phyloP scores from a whole-genome alignment of 2,329 filamentous ascomycete genomes.

The Amphichorda felina region DNA sequence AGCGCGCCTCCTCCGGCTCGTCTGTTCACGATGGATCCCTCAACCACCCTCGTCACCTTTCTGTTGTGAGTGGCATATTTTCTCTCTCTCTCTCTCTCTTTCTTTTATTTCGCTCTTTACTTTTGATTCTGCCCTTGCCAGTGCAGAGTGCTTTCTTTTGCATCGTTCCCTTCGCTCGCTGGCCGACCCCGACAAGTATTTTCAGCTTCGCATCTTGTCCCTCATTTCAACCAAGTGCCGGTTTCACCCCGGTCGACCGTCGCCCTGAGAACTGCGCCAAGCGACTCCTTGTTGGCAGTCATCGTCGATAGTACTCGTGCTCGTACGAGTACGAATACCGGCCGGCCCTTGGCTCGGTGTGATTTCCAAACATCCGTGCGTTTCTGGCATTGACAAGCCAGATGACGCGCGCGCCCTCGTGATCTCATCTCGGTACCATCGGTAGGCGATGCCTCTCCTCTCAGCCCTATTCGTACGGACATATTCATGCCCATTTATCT shows the following conservation, averaged over 20 bases:
- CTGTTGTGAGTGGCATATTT: conserved; percentile 44
- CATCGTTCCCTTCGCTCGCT: conserved; percentile 3
- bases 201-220: no score
- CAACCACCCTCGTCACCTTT: conserved; percentile 57
- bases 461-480: not conserved
- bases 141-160: conserved; percentile 9
- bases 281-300: no score
- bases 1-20: not conserved
- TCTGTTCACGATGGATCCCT: conserved; percentile 37
- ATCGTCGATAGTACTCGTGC: no score
- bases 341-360: no score
- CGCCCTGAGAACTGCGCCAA: not conserved
- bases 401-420: no score
- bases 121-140: no score
- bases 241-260: not conserved
- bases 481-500: not conserved
- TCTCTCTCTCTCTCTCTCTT: conserved; percentile 9
- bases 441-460: no score
- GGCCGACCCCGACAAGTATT: no score
- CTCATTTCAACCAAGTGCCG: not conserved
- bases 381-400: no score
- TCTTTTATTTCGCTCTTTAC: conserved; percentile 9
- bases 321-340: no score
- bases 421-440: no score
- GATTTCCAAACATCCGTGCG: no score